Conservation (phyloP, 2,329 filamentous ascomycete species). For the Alternaria alternata region DNA sequence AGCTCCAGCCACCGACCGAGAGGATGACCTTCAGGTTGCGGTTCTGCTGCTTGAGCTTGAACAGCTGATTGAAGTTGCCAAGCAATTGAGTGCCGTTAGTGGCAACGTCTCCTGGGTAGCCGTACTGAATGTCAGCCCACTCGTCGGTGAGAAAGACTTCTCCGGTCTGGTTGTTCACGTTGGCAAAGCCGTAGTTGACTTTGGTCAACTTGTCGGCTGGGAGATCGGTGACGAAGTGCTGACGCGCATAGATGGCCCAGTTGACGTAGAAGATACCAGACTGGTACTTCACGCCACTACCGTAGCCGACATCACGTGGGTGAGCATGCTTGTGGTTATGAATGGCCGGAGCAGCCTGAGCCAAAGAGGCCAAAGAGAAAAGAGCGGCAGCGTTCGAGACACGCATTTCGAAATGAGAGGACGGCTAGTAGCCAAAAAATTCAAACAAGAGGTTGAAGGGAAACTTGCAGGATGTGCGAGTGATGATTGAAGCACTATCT, state of each 20-base stretch:
- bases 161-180: slow-evolving; percentile 78
- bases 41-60: slow-evolving; percentile 76
- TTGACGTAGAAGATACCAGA: slow-evolving; percentile 77
- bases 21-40: slow-evolving; percentile 80
- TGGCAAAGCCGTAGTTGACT: slow-evolving; percentile 88
- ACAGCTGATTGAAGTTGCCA: slow-evolving; percentile 80
- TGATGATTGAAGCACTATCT: not conserved
- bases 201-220: slow-evolving; percentile 84
- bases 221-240: slow-evolving; percentile 83
- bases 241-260: slow-evolving; percentile 82
- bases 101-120: slow-evolving; percentile 72
- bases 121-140: slow-evolving; percentile 61
- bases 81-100: slow-evolving; percentile 74
- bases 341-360: slow-evolving; percentile 22
- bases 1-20: slow-evolving; percentile 82
- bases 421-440: slow-evolving; percentile 25
- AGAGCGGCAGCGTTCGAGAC: slow-evolving; percentile 29
- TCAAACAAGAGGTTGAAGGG: slow-evolving; percentile 8
- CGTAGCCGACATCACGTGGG: not conserved
- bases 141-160: slow-evolving; percentile 61
- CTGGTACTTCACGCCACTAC: slow-evolving; percentile 57
- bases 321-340: slow-evolving; percentile 13
- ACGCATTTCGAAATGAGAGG: slow-evolving; percentile 36
- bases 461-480: slow-evolving; percentile 1
- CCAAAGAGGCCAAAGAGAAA: slow-evolving; percentile 27